phyloP scores from a whole-genome alignment of 371 early-diverging fungal species.

The Blakeslea trispora region DNA sequence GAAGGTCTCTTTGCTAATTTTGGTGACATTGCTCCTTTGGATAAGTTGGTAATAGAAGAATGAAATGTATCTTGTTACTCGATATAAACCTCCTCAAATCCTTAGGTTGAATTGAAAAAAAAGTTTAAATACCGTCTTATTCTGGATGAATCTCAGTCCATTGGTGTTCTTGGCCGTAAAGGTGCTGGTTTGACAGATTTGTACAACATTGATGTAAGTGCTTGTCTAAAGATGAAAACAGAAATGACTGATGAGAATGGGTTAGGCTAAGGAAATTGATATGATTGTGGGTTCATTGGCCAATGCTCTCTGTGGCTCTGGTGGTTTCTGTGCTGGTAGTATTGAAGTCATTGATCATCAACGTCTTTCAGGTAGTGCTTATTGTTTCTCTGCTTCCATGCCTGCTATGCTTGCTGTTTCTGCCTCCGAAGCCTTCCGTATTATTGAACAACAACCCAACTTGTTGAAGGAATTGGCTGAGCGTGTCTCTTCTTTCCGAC shows the following conservation, averaged over 20 bases:
- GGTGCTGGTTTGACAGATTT: slow-evolving; percentile 94
- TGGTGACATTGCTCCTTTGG: slow-evolving; percentile 92
- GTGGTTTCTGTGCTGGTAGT: slow-evolving; percentile 96
- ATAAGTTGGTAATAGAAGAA: slow-evolving; percentile 57
- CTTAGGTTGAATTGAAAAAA: slow-evolving; percentile 88
- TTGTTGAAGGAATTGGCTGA: slow-evolving; percentile 38
- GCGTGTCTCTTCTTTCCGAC: slow-evolving; percentile 40
- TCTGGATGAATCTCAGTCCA: slow-evolving; percentile 93
- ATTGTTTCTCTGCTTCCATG: slow-evolving; percentile 98
- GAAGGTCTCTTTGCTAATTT: slow-evolving; percentile 96
- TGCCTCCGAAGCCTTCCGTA: slow-evolving; percentile 83
- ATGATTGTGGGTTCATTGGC: slow-evolving; percentile 93
- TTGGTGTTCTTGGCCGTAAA: slow-evolving; percentile 90
- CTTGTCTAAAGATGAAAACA: no score
- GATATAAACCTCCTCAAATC: no score
- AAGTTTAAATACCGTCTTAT: slow-evolving; percentile 98
- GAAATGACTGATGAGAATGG: no score
- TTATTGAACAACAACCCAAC: slow-evolving; percentile 53
- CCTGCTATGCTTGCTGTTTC: slow-evolving; percentile 96
- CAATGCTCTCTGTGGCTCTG: slow-evolving; percentile 83
- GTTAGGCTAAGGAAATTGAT: slow-evolving; percentile 83
- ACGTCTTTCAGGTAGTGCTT: slow-evolving; percentile 91
- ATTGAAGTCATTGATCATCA: slow-evolving; percentile 93
- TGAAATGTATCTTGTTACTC: no score
- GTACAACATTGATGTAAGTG: slow-evolving; percentile 65